Conservation (phyloP, 352 stramenopile genomes). For the Globisporangium heterothallicum region DNA sequence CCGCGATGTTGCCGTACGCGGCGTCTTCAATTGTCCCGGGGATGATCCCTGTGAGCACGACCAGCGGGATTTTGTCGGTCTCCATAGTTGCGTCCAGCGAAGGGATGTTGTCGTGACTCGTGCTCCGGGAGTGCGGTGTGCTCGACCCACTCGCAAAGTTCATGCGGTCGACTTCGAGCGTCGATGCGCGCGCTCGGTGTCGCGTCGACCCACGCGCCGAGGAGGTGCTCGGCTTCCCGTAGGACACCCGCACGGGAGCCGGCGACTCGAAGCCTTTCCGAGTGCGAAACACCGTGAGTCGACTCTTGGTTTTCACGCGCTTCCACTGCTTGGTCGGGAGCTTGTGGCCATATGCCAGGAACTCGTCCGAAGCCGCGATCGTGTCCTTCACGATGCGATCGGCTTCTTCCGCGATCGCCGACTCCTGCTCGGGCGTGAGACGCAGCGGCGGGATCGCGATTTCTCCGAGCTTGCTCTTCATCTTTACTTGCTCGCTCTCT, state of each 20-base stretch:
- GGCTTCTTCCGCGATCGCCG: constrained; percentile 20
- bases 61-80: constrained; percentile 18
- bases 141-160: no score
- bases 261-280: constrained; percentile 4
- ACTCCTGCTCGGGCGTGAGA: constrained; percentile 18
- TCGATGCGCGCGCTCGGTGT: not conserved
- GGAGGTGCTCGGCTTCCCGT: no score
- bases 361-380: constrained; percentile 26
- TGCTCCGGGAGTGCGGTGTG: not conserved
- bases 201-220: not conserved
- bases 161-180: not conserved
- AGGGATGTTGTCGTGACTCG: not conserved
- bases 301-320: constrained; percentile 31
- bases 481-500: no score
- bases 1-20: constrained; percentile 33
- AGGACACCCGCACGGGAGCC: no score
- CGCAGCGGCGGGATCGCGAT: constrained; percentile 12
- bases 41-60: constrained; percentile 33
- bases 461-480: constrained; percentile 26
- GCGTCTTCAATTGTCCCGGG: constrained; percentile 37
- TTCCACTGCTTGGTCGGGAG: constrained; percentile 35
- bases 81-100: no score
- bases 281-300: constrained; percentile 24
- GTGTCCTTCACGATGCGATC: constrained; percentile 30
- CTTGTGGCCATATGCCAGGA: constrained; percentile 23